Base-by-base conservation (phyloP, 768 basidiomycete species). In the Russula emetica region DNA sequence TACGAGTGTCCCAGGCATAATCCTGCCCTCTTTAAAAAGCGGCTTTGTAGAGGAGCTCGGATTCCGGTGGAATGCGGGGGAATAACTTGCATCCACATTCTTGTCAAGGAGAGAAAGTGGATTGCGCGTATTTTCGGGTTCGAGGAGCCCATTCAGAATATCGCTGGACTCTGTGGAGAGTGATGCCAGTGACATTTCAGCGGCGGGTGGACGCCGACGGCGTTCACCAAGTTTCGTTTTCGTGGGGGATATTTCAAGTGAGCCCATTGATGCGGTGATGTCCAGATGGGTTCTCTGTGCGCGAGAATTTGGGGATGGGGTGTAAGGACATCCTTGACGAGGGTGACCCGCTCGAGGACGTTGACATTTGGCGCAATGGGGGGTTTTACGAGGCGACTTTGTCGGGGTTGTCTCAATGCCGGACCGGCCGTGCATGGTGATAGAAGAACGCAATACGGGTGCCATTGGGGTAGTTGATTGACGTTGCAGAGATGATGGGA, bases 291-390 rank as follows among this genome's bases (percentile, higher is more conserved):
- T 22, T 49, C 55, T 44, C 26, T 45, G 60, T 28, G 8, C 44
- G 6, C 22, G 34, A 47, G 50, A 36, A 18, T 24, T 38, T 14
- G 57, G 60, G 26, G 58, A 61, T 28, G 24, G 22, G 26, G 67
- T 71, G 60, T 74, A 80, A 2, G 84, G 83, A 69, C 86, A 86
- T 8, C 85, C 84, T 2, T 82, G 81, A 57, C 85, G 84, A 16
- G 86, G 86, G 69, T 87, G 86, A 0, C 86, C 85, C 22, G 76
- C 78, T 61, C 79, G 77, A 0, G 83, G 83, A 26, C 80, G 80
- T 63, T 78, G 76, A 71, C 85, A 87, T 69, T 81, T 82, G 50
- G 74, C 78, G 72, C 85, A 87, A 53, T 74, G 78, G 40, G 80
- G 85, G 2, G 71, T 69, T 57, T 84, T 85, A 49, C 83, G 82